Evolutionary conservation across 768 basidiomycete species (phyloP), one percentile per base, ranked within the genome.

Genomic region (Kwoniella dejecticola): DNA sequence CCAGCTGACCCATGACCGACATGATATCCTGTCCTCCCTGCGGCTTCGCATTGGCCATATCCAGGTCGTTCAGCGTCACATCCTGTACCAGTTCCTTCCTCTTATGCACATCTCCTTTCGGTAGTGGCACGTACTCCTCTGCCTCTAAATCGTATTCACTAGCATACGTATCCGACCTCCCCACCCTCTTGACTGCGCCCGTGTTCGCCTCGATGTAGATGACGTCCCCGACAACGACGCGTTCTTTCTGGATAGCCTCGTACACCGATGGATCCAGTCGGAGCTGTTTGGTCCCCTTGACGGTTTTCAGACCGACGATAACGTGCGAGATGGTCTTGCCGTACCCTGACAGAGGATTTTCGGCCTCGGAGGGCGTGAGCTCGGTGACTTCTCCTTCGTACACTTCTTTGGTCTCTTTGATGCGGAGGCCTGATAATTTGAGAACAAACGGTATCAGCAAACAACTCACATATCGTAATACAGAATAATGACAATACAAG

Each of bases 291-390:
- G 93, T 96, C 10, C 91, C 91, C 83, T 90, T 83, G 64, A 86
- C 89, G 0, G 95, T 96, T 81, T 98, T 98, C 64, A 99, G 85
- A 12, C 92, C 92, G 47, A 98, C 88, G 57, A 98, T 83, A 74
- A 98, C 95, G 79, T 97, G 94, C n/a, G 92, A 92, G 53, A 98
- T 90, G 1, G 95, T 97, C 81, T 98, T 99, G 63, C 96, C 96
- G 78, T 97, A 98, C 41, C 95, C 94, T 55, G 89, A 92, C 45
- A 98, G 83, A 26, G 96, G 96, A 80, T 98, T 98, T 79, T 98
- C 95, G 13, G 95, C 85, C 81, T 98, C 96, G 21, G 91, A 86
- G 2, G 96, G 96, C 3, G 95, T 96, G 62, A 98, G 81, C 74
- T 98, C 95, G 8, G 95, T 98, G 17, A 99, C 90, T 80, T 99